A percentile compares a stretch with the other conserved stretches of the same genome.
These are phyloP conservation scores for Ophiorrhiza pumila DNA, from an alignment of 257 asterid species.

Conservation along the genomic window DNA sequence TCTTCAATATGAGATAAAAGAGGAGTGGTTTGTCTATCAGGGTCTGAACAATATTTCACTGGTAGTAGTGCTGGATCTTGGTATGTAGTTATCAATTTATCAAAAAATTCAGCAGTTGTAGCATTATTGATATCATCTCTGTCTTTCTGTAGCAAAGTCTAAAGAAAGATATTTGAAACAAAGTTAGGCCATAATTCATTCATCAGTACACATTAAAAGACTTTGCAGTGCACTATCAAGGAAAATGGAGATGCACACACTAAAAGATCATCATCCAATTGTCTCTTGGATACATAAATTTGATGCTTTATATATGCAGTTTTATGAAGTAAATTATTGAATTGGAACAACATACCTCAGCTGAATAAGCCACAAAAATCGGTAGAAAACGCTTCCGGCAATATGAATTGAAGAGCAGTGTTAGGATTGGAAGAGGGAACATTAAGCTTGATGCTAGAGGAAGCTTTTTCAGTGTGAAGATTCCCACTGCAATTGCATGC, in stretches of 20 bases:
- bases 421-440: slow-evolving; percentile 31
- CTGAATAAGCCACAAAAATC: slow-evolving; percentile 23
- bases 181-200: background rate
- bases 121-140: slow-evolving; percentile 56
- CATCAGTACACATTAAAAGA: background rate
- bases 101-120: slow-evolving; percentile 44
- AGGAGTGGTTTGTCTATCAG: slow-evolving; percentile 47
- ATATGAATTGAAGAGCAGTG: slow-evolving; percentile 36
- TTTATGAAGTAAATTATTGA: background rate
- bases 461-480: slow-evolving; percentile 34
- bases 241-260: background rate
- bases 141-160: slow-evolving; percentile 80
- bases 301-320: background rate
- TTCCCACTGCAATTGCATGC: slow-evolving; percentile 38
- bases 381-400: slow-evolving; percentile 44
- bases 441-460: slow-evolving; percentile 33
- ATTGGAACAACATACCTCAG: slow-evolving; percentile 28
- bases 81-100: slow-evolving; percentile 54
- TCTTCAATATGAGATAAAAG: slow-evolving; percentile 35
- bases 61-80: slow-evolving; percentile 62
- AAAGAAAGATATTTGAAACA: background rate
- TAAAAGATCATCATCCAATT: background rate
- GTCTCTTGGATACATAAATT: background rate
- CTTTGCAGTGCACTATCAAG: background rate
- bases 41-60: slow-evolving; percentile 27